A percentile compares a stretch with the other conserved stretches of the same genome.
Evolutionary conservation across 1,284 basidiomycete species (phyloP).

Genomic region (Chalciporus sp.): DNA sequence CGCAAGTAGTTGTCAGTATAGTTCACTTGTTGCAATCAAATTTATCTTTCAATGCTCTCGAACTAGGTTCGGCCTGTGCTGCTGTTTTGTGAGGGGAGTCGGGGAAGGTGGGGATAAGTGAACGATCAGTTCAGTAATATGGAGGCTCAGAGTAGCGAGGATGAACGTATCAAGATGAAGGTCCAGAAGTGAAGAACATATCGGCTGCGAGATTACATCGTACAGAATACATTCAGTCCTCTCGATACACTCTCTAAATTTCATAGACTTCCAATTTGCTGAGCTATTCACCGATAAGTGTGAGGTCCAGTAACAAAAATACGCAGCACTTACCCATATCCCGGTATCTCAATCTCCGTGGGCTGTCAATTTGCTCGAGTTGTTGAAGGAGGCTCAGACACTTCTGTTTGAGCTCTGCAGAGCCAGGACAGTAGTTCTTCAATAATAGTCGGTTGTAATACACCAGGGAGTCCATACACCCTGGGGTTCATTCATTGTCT

Average conservation of each 20-base stretch:
- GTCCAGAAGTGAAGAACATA: neutral
- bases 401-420: slow-evolving; percentile 43
- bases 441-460: slow-evolving; percentile 73
- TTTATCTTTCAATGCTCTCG: neutral
- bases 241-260: slow-evolving; percentile 1
- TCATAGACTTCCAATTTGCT: slow-evolving; percentile 15
- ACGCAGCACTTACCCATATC: slow-evolving; percentile 53
- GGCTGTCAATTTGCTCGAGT: slow-evolving; percentile 60
- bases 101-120: neutral
- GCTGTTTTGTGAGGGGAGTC: neutral
- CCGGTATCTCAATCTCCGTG: slow-evolving; percentile 60
- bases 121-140: neutral
- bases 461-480: slow-evolving; percentile 93
- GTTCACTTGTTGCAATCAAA: slow-evolving; percentile 23
- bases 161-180: too few relatives aligned
- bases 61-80: neutral
- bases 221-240: neutral
- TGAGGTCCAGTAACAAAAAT: neutral
- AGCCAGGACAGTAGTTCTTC: slow-evolving; percentile 43
- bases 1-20: slow-evolving; percentile 30
- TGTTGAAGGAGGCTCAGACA: slow-evolving; percentile 55
- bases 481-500: slow-evolving; percentile 42
- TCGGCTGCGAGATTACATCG: neutral
- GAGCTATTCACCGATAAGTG: slow-evolving; percentile 16
- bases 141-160: too few relatives aligned